These are phyloP conservation scores for Yarrowia bubula DNA, from an alignment of 805 yeast genomes.

Conservation along the genomic window DNA sequence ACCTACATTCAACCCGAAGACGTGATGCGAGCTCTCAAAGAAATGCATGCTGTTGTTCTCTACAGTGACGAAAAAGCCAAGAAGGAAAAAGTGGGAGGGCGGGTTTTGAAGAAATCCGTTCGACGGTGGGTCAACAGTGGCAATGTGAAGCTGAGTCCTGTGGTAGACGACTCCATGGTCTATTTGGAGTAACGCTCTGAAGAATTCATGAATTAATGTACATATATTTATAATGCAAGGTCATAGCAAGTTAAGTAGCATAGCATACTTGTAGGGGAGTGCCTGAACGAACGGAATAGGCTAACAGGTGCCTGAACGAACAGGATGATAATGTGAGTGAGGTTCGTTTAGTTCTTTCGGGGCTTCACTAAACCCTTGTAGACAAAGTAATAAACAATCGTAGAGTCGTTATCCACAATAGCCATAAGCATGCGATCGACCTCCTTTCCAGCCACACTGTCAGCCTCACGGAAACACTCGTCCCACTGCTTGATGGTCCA, in stretches of 20 bases:
- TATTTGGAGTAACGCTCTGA: no score
- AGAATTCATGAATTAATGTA: background rate
- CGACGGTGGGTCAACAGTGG: constrained; percentile 17
- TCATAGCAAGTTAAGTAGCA: no score
- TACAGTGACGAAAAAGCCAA: constrained; percentile 15
- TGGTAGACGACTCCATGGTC: constrained; percentile 9
- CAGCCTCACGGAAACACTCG: constrained; percentile 36
- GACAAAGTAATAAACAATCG: constrained; percentile 46
- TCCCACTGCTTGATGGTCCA: constrained; percentile 41
- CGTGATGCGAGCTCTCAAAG: constrained; percentile 36
- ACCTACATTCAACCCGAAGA: constrained; percentile 42
- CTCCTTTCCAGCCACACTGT: constrained; percentile 23
- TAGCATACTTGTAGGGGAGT: no score
- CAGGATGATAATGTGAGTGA: background rate
- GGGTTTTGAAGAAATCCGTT: constrained; percentile 3
- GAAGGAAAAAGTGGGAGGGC: background rate
- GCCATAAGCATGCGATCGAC: constrained; percentile 42
- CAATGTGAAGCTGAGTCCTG: background rate
- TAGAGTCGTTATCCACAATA: constrained; percentile 44
- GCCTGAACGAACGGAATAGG: no score
- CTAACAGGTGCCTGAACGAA: background rate
- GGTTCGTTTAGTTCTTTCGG: constrained; percentile 39
- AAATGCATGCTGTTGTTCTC: constrained; percentile 35
- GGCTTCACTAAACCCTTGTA: constrained; percentile 43
- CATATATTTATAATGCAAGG: constrained; percentile 23